These are phyloP conservation scores for Calonectria leucothoes DNA, from an alignment of 2,329 filamentous ascomycete genomes.

Conservation along the genomic window DNA sequence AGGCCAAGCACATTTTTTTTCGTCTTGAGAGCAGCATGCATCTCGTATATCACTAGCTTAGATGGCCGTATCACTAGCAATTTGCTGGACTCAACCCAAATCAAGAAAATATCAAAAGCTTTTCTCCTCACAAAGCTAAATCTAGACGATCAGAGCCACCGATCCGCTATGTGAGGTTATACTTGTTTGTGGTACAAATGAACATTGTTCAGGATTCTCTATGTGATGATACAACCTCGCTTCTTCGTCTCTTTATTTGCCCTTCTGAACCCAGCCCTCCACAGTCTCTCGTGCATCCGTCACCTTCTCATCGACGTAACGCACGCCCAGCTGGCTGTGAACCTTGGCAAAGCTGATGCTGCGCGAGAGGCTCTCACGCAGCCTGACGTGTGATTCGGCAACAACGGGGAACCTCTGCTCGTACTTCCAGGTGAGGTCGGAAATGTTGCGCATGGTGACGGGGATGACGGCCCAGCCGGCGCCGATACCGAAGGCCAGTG, in stretches of 20 bases:
- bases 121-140: background rate
- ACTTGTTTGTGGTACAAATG: slow-evolving; percentile 44
- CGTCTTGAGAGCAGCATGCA: background rate
- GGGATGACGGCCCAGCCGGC: slow-evolving; percentile 89
- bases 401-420: slow-evolving; percentile 89
- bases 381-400: slow-evolving; percentile 81
- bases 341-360: slow-evolving; percentile 80
- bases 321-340: slow-evolving; percentile 76
- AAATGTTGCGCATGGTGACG: slow-evolving; percentile 89
- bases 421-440: slow-evolving; percentile 89
- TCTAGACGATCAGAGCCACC: background rate
- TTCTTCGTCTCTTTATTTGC: slow-evolving; percentile 67
- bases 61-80: background rate
- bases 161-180: background rate
- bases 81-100: background rate
- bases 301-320: slow-evolving; percentile 85
- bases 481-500: slow-evolving; percentile 82
- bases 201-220: slow-evolving; percentile 46
- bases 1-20: slow-evolving; percentile 4
- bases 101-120: slow-evolving; percentile 6
- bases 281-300: slow-evolving; percentile 79
- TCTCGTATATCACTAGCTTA: slow-evolving; percentile 6
- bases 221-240: slow-evolving; percentile 51
- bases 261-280: slow-evolving; percentile 93
- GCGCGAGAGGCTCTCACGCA: slow-evolving; percentile 75